Percentiles rank a stretch among this genome's conserved stretches.
phyloP scores from a whole-genome alignment of 2,329 filamentous ascomycete species.

The Rhynchosporium agropyri region DNA sequence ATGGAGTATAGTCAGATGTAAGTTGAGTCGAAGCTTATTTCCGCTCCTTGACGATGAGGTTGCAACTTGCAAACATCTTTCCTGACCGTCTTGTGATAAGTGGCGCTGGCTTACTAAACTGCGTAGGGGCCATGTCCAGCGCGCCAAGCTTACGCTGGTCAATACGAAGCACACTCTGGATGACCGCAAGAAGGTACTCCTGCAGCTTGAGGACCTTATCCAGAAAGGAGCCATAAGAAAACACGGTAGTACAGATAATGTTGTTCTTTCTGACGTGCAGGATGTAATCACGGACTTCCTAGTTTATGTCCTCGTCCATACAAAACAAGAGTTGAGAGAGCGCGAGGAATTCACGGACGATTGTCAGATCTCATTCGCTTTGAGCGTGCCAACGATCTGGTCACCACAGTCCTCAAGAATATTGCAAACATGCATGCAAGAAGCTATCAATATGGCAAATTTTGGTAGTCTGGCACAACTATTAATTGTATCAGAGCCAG shows the following conservation, averaged over 20 bases:
- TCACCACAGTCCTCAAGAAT: constrained; percentile 21
- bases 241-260: constrained; percentile 13
- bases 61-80: no score
- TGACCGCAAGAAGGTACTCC: constrained; percentile 22
- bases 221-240: constrained; percentile 24
- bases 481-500: constrained; percentile 39
- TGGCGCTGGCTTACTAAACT: no score
- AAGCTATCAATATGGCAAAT: constrained; percentile 14
- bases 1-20: constrained; percentile 10
- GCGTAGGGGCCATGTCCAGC: constrained; percentile 17
- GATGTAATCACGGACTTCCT: constrained; percentile 30
- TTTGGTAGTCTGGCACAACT: constrained; percentile 29
- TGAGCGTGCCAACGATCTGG: constrained; percentile 29
- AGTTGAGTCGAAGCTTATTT: no score
- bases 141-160: constrained; percentile 30
- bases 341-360: constrained; percentile 4
- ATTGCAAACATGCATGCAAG: constrained; percentile 21
- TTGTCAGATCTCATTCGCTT: constrained; percentile 20
- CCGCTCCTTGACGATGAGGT: no score
- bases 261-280: constrained; percentile 25
- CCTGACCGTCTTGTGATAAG: no score
- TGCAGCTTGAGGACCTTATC: constrained; percentile 18
- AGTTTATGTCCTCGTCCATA: constrained; percentile 25
- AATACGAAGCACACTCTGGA: constrained; percentile 19
- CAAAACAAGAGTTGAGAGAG: constrained; percentile 25